Evolutionary conservation across 331 rosid genomes (phyloP), one percentile per base, ranked within the genome.

Genomic region (Rhamnella rubrinervis): DNA sequence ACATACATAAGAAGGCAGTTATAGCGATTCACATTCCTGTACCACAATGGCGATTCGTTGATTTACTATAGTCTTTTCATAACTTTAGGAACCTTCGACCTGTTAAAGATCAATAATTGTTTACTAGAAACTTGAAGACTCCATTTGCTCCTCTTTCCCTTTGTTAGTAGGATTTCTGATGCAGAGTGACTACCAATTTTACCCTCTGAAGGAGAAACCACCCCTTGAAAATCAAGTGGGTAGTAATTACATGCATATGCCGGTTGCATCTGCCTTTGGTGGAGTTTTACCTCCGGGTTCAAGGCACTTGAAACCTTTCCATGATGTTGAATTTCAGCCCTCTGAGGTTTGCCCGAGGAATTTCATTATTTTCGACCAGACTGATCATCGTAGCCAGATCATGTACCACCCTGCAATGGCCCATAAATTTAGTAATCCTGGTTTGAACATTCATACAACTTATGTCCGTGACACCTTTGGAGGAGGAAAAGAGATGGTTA

Each of bases 331-430:
- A 55, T 72, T 88, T 79, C 96, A 88, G 74, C 86, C 96, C 68
- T 92, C 96, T 50, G 88, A 80, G 76, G 83, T 81, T 55, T 92
- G 96, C 87, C 96, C 98, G 0, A 87, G 78, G 90, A 92, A 88
- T 75, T 92, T 86, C 81, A 79, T 92, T 46, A 84, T 92, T 71
- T 90, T 90, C n/a, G 96, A 92, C 75, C 93, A 93, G 73, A 88
- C 93, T 18, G 85, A 83, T 70, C 86, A 88, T 61, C 87, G 81
- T 52, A 90, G 96, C 84, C 86, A 85, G 82, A 76, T 93, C 23
- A 75, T 93, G 90, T 88, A 85, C 82, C 83, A 93, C 73, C 98
- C 98, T 59, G 88, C 84, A n/a, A 79, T 84, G 67, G 82, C 90
- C 75, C 78, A 85, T 90, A 84, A 84, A 67, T 78, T 90, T 35